Percentiles rank a stretch among this genome's conserved stretches.
These are phyloP conservation scores for Fusarium fujikuroi DNA, from an alignment of 2,329 filamentous ascomycete genomes.

Conservation along the genomic window DNA sequence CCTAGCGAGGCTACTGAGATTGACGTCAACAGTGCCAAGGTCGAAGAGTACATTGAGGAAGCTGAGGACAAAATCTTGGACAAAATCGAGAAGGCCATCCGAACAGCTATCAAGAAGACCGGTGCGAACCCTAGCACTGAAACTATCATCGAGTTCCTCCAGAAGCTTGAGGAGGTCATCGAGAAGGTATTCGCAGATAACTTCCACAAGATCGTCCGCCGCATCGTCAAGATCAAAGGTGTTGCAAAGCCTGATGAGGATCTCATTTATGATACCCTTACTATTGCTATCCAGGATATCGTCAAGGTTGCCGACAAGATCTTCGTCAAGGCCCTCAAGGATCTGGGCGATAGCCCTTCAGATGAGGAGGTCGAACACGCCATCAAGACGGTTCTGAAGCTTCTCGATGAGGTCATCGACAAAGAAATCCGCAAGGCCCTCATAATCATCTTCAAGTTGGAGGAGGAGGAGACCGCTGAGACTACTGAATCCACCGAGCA, in stretches of 20 bases:
- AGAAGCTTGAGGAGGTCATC: conserved; percentile 15
- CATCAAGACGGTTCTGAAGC: conserved; percentile 7
- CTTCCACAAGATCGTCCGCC: conserved; percentile 1
- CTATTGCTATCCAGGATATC: neutral
- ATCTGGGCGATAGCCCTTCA: conserved; percentile 5
- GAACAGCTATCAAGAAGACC: neutral
- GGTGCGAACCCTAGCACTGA: neutral
- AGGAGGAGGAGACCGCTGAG: neutral
- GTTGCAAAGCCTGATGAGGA: conserved; percentile 1
- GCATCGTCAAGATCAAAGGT: conserved; percentile 5
- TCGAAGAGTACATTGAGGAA: conserved; percentile 5
- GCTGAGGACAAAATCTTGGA: conserved; percentile 8
- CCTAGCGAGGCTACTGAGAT: neutral
- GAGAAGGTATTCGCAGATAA: conserved; percentile 8
- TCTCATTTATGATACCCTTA: neutral
- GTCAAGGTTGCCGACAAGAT: conserved; percentile 4
- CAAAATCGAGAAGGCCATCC: conserved; percentile 5
- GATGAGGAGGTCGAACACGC: neutral
- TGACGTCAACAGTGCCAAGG: conserved; percentile 14
- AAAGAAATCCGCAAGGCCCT: conserved; percentile 18
- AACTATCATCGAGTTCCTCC: neutral
- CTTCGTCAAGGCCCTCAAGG: conserved; percentile 3
- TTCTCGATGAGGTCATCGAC: conserved; percentile 17
- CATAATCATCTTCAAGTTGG: conserved; percentile 10
- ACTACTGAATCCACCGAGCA: neutral